phyloP scores from a whole-genome alignment of 78 protist genomes.

The Cyanophora paradoxa region DNA sequence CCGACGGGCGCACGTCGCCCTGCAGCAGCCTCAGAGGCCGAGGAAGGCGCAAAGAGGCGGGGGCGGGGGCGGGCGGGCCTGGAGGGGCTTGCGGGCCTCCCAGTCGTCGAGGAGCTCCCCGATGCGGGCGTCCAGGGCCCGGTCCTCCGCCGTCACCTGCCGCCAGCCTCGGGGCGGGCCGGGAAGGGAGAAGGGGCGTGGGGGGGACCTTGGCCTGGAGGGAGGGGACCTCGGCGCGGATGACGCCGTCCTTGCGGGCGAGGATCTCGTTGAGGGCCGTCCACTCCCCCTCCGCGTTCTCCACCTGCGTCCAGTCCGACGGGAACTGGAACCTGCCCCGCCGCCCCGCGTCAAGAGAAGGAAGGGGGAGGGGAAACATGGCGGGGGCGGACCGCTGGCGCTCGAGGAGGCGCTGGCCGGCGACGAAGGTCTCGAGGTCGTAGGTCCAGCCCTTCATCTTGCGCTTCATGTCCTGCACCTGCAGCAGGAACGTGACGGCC shows the following conservation, averaged over 20 bases:
- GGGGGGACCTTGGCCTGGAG: slow-evolving; percentile 51
- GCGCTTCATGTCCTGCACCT: slow-evolving; percentile 64
- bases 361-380: too few relatives aligned
- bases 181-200: too few relatives aligned
- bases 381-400: slow-evolving; percentile 59
- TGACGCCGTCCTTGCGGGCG: slow-evolving; percentile 12
- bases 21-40: slow-evolving; percentile 53
- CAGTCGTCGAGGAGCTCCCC: slow-evolving; percentile 40
- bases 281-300: slow-evolving; percentile 74
- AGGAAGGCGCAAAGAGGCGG: background rate
- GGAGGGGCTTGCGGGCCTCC: background rate
- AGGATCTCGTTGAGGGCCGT: slow-evolving; percentile 53
- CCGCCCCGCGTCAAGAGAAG: too few relatives aligned
- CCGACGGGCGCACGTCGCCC: slow-evolving; percentile 46
- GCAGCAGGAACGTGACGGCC: background rate
- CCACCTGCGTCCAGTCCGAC: slow-evolving; percentile 71
- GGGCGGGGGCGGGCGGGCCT: background rate
- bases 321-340: slow-evolving; percentile 79
- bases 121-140: slow-evolving; percentile 31
- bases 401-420: slow-evolving; percentile 60
- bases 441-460: slow-evolving; percentile 35
- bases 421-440: slow-evolving; percentile 14
- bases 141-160: slow-evolving; percentile 42
- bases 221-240: slow-evolving; percentile 32
- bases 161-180: too few relatives aligned